Percentiles rank a stretch among this genome's conserved stretches.
Conservation (phyloP, 2,329 filamentous ascomycete genomes). For the Hypoxylon sp. region DNA sequence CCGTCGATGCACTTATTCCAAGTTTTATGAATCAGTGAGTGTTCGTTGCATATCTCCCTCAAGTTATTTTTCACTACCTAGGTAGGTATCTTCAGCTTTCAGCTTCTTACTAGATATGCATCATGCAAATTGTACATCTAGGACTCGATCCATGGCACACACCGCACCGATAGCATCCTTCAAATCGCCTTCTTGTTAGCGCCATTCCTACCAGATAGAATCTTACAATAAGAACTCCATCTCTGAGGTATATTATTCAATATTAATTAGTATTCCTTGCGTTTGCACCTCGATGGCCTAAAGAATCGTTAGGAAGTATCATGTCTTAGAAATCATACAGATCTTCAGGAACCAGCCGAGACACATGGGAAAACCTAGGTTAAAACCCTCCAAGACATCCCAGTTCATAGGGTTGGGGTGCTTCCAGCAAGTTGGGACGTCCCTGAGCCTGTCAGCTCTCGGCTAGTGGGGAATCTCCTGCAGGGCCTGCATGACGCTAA, state of each 20-base stretch:
- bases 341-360: slow-evolving; percentile 42
- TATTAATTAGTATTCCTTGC: not conserved
- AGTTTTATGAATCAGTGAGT: slow-evolving; percentile 9
- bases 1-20: slow-evolving; percentile 1
- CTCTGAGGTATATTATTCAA: not conserved
- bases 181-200: not conserved
- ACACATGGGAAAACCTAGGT: slow-evolving; percentile 33
- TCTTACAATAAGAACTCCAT: not conserved
- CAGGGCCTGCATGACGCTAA: slow-evolving; percentile 43
- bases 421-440: slow-evolving; percentile 40
- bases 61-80: not conserved
- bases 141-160: slow-evolving; percentile 14
- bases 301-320: not conserved
- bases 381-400: slow-evolving; percentile 8
- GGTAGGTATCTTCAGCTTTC: not conserved
- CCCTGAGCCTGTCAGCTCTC: slow-evolving; percentile 31
- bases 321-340: slow-evolving; percentile 15
- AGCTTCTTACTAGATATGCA: slow-evolving; percentile 17
- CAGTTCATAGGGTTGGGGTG: slow-evolving; percentile 28
- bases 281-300: not conserved
- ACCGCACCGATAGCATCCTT: not conserved
- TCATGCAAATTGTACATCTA: slow-evolving; percentile 26
- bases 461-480: slow-evolving; percentile 18
- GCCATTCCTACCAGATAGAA: not conserved
- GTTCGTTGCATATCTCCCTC: not conserved